Evolutionary conservation across 2,329 filamentous ascomycete species (phyloP), one percentile per base, ranked within the genome.

Genomic region (Cercospora brassicicola): DNA sequence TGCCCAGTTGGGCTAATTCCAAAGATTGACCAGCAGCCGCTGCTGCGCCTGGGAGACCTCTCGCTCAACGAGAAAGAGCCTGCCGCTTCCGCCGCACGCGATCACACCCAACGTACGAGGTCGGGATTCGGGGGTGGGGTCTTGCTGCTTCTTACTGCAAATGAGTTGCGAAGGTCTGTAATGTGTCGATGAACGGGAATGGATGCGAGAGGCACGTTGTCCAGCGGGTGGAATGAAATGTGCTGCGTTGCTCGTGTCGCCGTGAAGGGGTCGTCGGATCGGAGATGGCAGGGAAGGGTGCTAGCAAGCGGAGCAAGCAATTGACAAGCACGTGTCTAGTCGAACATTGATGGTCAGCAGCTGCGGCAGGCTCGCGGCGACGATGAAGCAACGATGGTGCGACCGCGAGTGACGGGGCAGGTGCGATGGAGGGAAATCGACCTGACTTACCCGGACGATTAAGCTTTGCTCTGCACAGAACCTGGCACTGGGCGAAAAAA

Each of bases 1-100:
- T 73, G 72, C 72, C 70, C 72, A 68, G 55, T 63, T 67, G 72
- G 72, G 72, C 72, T 69, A 60, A 53, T 67, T 68, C 68, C 67
- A 67, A 70, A 70, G 67, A 71, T 67, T 72, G 59, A 62, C 72
- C 72, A 72, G 69, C 69, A 71, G 71, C 65, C 67, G 67, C 67
- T 59, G 71, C 66, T 64, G 68, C 67, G 62, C 45, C 68, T 70
- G 36, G 42, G 20, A 31, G 36, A 62, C 62, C 53, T 61, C 62
- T 67, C 67, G 64, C 23, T 42, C 39, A 30, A 53, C 57, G 65
- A 69, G 59, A 64, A 67, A 30, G 57, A 67, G 56, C 42, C 62
- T 67, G 67, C 62, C 64, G 67, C 69, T 71, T 56, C 64, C 56
- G 60, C 55, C 60, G 59, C 65, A 55, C 57, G 31, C 15, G 48